Base-by-base conservation (phyloP, 768 basidiomycete species). In the Suillus tomentosus region DNA sequence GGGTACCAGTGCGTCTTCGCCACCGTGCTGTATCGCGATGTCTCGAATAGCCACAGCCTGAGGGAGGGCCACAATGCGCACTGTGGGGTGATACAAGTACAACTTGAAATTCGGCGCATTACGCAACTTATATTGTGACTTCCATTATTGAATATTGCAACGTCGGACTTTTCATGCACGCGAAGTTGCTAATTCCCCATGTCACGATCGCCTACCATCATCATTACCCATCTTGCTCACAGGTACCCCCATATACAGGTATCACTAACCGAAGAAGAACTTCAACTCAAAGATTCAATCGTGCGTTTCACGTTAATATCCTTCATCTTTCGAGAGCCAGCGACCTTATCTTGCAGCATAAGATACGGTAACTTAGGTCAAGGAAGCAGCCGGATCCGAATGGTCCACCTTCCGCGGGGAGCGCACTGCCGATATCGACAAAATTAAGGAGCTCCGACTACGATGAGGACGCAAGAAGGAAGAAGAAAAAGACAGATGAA, bases 271-370 rank as follows among this genome's bases (percentile, higher is more conserved):
- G 92, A 94, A 77, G 91, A 93, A 73, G 92, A 94, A 8, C 73
- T 92, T 54, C 89, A 90, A 70, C 81, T 93, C 58, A 90, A 88
- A 76, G 91, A 93, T 70, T 92, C 89, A 9, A 85, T 94, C 68
- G 91, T 92, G 71, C 62, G 91, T 83, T 22, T 27, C 31, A 48
- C n/a, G 45, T 42, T 51, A 1, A 7, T 60, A 48, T 31, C 59
- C 57, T 56, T 22, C 51, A 22, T 42, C 15, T 19, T 13, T 24
- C 31, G 22, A 27, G 60, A 39, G 63, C 19, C 64, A 5, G 37
- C 34, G 47, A 31, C 56, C 10, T 56, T 54, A 27, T 43, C 39
- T 59, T 61, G 24, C 66, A 93, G 91, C 85, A 88, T 76, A 92
- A 92, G 74, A 83, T 88, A 65, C 87, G 91, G 48, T 54, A 45